These are phyloP conservation scores for Vachellia pachyceras DNA, from an alignment of 306 rosid genomes.

Conservation along the genomic window DNA sequence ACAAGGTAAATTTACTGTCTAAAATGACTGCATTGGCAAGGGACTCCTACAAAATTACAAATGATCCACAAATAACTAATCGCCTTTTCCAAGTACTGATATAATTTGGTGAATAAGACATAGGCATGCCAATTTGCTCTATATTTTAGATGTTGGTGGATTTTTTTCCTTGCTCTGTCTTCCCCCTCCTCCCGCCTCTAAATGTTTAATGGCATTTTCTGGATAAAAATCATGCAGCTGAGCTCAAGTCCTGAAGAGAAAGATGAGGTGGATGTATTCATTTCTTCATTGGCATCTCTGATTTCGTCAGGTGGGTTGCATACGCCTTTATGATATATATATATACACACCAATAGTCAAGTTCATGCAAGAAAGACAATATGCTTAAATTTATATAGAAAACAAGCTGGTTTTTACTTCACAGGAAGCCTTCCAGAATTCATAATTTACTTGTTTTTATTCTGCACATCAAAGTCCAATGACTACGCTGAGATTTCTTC, in stretches of 20 bases:
- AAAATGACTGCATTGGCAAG: conserved; percentile 12
- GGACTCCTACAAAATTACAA: background rate
- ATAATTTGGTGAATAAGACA: too few relatives aligned
- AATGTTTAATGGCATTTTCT: too few relatives aligned
- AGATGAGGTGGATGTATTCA: conserved; percentile 58
- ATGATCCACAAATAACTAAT: background rate
- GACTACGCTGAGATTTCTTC: background rate
- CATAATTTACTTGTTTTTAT: too few relatives aligned
- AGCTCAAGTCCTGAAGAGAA: conserved; percentile 83
- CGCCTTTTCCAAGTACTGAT: too few relatives aligned
- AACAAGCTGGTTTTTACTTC: background rate
- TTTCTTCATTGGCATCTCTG: conserved; percentile 74
- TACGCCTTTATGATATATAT: background rate
- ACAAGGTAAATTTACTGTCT: conserved; percentile 48
- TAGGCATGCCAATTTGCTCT: too few relatives aligned
- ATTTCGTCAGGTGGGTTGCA: conserved; percentile 58
- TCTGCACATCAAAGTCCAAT: too few relatives aligned
- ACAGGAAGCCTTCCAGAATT: too few relatives aligned
- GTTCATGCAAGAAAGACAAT: conserved; percentile 9
- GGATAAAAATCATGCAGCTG: background rate
- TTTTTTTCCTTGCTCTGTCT: too few relatives aligned
- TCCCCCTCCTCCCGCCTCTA: too few relatives aligned
- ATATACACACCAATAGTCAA: conserved; percentile 30
- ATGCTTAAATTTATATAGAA: background rate
- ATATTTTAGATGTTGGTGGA: too few relatives aligned